Base-by-base conservation (phyloP, 768 basidiomycete species). In the Phanerochaete carnosa region DNA sequence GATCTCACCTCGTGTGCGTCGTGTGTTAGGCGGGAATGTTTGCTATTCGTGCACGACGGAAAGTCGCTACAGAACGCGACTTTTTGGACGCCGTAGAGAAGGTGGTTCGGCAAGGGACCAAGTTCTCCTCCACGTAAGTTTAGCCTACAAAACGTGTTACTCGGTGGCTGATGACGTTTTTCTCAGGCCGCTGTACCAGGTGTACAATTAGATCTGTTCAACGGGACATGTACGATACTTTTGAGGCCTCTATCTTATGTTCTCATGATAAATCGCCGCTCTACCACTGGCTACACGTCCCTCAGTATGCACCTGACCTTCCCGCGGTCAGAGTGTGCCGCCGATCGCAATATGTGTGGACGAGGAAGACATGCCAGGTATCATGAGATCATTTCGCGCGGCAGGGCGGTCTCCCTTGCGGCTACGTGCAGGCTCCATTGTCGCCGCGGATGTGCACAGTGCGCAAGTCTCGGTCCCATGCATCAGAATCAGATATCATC, bases 41-140 rank as follows among this genome's bases (percentile, higher is more conserved):
- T 76, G 96, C 97, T 1, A 99, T 99, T 70, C 90, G 97, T 61
- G 92, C 94, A 47, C 82, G 97, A 67, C 82, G 97, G 75, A 98
- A 98, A 74, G 94, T 98, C 1, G 95, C 95, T 0, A 94, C 94
- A 5, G 97, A 99, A 72, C 89, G 94, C 57, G 97, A 99, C 75
- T 99, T 98, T 78, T 77, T 99, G 72, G 95, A 97, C 65, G 91
- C 95, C 12, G 96, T 99, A 2, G 97, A 99, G 80, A 98, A 98
- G 77, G 97, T 99, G 60, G 94, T 98, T 43, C 83, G 94, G 68
- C 95, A 98, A 76, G 95, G 95, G 28, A 94, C 92, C 68, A 98
- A 98, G 77, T 99, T 98, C 78, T 97, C 95, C 2, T 90, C 88
- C 83, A 98, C 97, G 86, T 94, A 81, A 61, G 92, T 86, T 49